Percentiles rank a stretch among this genome's conserved stretches.
phyloP scores from a whole-genome alignment of 352 stramenopile genomes.

The Pythium guiyangense region DNA sequence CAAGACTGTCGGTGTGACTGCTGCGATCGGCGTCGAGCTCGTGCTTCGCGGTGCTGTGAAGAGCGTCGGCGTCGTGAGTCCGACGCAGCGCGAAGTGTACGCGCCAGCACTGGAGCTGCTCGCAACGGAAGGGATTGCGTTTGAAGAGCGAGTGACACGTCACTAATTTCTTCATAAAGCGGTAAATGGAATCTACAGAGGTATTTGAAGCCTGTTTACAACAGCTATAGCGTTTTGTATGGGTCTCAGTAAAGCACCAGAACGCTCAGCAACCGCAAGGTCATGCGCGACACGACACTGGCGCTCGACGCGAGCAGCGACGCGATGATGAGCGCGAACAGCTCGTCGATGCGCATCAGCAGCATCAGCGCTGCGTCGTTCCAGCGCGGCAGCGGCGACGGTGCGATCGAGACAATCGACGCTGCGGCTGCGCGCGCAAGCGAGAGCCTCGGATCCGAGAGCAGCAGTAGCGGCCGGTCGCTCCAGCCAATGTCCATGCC shows the following conservation, averaged over 20 bases:
- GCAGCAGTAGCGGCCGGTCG: not conserved
- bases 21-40: slow-evolving; percentile 70
- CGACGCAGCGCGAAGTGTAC: slow-evolving; percentile 57
- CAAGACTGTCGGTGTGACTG: slow-evolving; percentile 81
- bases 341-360: not conserved
- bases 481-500: not conserved
- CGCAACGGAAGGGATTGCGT: slow-evolving; percentile 38
- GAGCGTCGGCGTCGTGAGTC: slow-evolving; percentile 48
- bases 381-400: not conserved
- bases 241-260: too few species aligned
- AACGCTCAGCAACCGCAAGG: too few species aligned
- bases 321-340: not conserved
- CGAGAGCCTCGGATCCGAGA: not conserved
- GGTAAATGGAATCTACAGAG: too few species aligned
- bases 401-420: not conserved
- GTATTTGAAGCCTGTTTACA: too few species aligned
- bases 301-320: not conserved
- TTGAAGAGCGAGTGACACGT: slow-evolving; percentile 18
- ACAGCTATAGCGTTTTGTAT: too few species aligned
- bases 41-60: slow-evolving; percentile 50
- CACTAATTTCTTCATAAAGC: not conserved
- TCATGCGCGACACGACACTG: too few species aligned
- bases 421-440: not conserved
- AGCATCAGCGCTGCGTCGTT: too few species aligned
- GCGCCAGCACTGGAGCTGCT: slow-evolving; percentile 34